A percentile compares a stretch with the other conserved stretches of the same genome.
phyloP scores from a whole-genome alignment of 225 moss, liverwort and hornwort species.

The Bryoerythrophyllum caledonicum region DNA sequence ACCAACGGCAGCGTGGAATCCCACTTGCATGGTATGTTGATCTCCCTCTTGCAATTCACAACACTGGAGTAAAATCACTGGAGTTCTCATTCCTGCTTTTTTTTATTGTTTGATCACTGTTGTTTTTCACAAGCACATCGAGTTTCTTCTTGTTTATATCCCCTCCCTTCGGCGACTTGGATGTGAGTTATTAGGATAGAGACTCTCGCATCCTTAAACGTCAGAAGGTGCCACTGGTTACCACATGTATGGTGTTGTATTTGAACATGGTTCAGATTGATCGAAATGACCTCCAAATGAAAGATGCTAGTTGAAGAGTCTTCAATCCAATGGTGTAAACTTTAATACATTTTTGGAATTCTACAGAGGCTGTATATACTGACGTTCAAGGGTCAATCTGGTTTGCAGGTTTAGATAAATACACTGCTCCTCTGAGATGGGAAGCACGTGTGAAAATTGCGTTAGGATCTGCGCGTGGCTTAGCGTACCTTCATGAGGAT shows the following conservation, averaged over 20 bases:
- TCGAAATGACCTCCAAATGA: no score
- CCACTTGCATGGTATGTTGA: slow-evolving; percentile 61
- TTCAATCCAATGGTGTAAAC: no score
- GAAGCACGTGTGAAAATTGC: slow-evolving; percentile 57
- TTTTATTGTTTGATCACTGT: not conserved
- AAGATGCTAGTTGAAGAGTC: no score
- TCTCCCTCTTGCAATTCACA: not conserved
- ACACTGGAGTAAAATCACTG: no score
- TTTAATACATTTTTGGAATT: no score
- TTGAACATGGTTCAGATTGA: no score
- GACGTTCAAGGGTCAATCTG: not conserved
- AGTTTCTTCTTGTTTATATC: not conserved
- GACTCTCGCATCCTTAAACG: no score
- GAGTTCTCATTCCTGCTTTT: not conserved
- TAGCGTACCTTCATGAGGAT: slow-evolving; percentile 62
- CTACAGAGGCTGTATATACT: no score
- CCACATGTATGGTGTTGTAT: no score
- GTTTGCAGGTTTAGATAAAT: slow-evolving; percentile 39
- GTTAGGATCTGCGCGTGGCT: slow-evolving; percentile 54
- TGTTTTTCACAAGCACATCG: not conserved
- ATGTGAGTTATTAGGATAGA: no score
- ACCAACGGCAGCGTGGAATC: slow-evolving; percentile 80
- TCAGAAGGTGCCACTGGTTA: no score
- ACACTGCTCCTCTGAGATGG: slow-evolving; percentile 51
- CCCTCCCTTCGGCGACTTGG: no score